Evolutionary conservation across 345 rosid genomes (phyloP), one percentile per base, ranked within the genome.

Genomic region (Pistacia atlantica): DNA sequence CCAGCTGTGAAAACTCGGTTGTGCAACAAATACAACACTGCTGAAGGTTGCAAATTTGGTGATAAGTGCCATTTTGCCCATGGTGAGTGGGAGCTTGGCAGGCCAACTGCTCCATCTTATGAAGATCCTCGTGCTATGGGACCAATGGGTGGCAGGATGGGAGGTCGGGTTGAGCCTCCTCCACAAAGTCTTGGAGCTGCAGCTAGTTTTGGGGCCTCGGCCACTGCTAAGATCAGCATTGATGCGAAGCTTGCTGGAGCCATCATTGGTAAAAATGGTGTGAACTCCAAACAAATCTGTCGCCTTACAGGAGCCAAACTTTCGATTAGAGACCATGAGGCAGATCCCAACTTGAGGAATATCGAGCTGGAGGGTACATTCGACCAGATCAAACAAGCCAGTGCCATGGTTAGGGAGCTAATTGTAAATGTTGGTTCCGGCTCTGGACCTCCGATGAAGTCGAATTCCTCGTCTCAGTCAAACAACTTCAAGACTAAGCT

Each of bases 301-400:
- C 93, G 95, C 4, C 81, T 86, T 16, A 94, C 99, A 0, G 99
- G 99, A 57, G 97, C 89, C 73, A 97, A 92, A 84, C 89, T 97
- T 71, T 91, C 97, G 14, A 94, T 97, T 35, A 87, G 93, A 69
- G 98, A 97, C 25, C 93, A 94, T 31, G 98, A 97, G 65, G 65
- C 85, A 2, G 97, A 97, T 74, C 91, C 98, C 2, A 90, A 85
- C 77, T 75, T 86, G 80, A 91, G 90, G 88, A 94, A 91, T 86
- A 97, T 97, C 67, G 97, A 92, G 84, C 91, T 97, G 1, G 98
- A 97, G 86, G 99, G 99, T 71, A 86, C 97, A 64, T 90, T 91
- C 49, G 98, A 94, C 81, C 99, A 97, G 91, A 97, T 97, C 72
- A 91, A 89, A 70, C 93, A 91, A 88, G 99, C 98, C 18, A 94